A percentile compares a stretch with the other conserved stretches of the same genome.
phyloP scores from a whole-genome alignment of 2,329 filamentous ascomycete species.

The Colletotrichum filicis region DNA sequence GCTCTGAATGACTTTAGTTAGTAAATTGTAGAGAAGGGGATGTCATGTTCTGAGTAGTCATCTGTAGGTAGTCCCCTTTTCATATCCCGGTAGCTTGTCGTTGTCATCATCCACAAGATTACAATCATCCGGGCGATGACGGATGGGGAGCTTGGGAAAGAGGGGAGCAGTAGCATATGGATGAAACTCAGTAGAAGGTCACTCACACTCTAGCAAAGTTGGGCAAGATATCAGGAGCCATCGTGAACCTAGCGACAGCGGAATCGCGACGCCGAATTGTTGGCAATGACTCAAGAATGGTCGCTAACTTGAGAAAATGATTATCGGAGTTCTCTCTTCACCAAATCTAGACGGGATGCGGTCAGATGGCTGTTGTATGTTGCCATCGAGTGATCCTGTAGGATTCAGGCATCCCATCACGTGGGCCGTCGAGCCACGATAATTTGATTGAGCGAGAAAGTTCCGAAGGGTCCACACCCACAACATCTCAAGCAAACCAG shows the following conservation, averaged over 20 bases:
- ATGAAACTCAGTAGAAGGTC: not conserved
- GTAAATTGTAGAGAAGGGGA: not conserved
- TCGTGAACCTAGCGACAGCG: not conserved
- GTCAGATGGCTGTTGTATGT: not conserved
- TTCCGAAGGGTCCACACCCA: not conserved
- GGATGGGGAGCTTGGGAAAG: no score
- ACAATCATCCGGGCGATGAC: no score
- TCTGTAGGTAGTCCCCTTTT: no score
- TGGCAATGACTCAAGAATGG: not conserved
- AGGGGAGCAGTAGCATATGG: not conserved
- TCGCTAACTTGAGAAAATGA: not conserved
- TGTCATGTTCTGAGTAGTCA: not conserved
- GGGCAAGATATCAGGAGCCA: constrained; percentile 13
- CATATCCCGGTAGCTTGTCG: no score
- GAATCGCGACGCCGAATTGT: not conserved
- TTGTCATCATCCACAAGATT: no score
- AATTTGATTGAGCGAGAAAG: not conserved
- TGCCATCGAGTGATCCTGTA: not conserved
- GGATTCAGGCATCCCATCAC: not conserved
- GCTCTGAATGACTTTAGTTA: not conserved
- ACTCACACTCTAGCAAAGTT: constrained; percentile 15
- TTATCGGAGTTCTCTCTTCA: not conserved
- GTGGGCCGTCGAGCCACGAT: not conserved
- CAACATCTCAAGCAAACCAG: not conserved
- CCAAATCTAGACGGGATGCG: not conserved